phyloP scores from a whole-genome alignment of 768 basidiomycete genomes.

The Tephrocybe sp. region DNA sequence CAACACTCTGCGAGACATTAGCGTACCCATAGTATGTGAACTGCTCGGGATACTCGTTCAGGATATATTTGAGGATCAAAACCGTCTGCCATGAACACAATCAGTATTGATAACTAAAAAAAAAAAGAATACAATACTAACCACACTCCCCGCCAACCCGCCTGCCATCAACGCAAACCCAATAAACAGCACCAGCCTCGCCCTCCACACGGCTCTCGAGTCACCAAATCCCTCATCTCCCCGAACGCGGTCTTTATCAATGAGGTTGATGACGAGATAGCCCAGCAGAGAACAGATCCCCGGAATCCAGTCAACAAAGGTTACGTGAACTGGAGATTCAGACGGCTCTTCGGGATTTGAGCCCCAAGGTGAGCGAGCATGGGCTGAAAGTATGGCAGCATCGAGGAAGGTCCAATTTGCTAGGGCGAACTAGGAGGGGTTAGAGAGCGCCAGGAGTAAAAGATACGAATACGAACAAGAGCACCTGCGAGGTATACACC shows the following conservation, averaged over 20 bases:
- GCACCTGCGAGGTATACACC: constrained; percentile 93
- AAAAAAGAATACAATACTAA: constrained; percentile 44
- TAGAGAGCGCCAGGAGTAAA: too few species aligned
- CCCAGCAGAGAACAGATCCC: constrained; percentile 92
- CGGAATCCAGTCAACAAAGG: constrained; percentile 97
- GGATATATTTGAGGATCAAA: constrained; percentile 85
- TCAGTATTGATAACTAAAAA: background rate
- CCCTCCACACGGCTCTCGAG: constrained; percentile 85
- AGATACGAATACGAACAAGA: constrained; percentile 55
- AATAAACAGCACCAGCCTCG: constrained; percentile 86
- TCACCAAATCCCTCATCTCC: constrained; percentile 82
- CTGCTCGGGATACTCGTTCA: constrained; percentile 67
- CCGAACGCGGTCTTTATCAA: constrained; percentile 88
- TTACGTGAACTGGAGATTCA: constrained; percentile 60
- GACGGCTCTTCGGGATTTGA: constrained; percentile 55
- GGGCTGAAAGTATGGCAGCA: constrained; percentile 85
- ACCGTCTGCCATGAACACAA: constrained; percentile 54
- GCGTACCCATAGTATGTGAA: constrained; percentile 92
- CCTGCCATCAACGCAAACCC: constrained; percentile 98
- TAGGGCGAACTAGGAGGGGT: constrained; percentile 73
- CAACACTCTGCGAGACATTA: constrained; percentile 91
- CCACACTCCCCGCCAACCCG: constrained; percentile 94
- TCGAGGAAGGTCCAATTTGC: constrained; percentile 96
- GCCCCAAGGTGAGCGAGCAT: constrained; percentile 74
- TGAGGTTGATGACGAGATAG: constrained; percentile 88